Percentiles rank a stretch among this genome's conserved stretches.
Evolutionary conservation across 495 filamentous ascomycete species (phyloP).

Genomic region (Symbiotaphrina buchneri): DNA sequence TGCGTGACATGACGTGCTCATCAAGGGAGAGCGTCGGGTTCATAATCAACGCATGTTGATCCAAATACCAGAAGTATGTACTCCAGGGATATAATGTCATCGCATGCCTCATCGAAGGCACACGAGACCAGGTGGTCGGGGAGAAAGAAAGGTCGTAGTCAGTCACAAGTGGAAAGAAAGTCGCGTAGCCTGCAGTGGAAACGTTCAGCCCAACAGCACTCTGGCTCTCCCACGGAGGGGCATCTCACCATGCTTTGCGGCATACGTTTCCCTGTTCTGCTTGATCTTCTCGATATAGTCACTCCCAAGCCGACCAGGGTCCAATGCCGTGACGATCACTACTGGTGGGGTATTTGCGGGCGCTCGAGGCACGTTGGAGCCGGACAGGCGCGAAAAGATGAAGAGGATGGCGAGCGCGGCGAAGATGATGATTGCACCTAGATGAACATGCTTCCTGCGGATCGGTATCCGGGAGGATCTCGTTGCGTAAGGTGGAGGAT

Average conservation of each 20-base stretch:
- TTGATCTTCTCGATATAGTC: constrained; percentile 46
- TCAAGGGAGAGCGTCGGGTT: constrained; percentile 50
- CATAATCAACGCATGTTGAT: constrained; percentile 73
- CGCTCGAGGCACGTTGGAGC: constrained; percentile 18
- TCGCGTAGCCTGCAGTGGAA: constrained; percentile 45
- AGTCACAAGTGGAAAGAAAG: constrained; percentile 51
- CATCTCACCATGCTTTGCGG: constrained; percentile 53
- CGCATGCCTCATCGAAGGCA: constrained; percentile 79
- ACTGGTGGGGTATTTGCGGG: constrained; percentile 53
- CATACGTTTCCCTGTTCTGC: constrained; percentile 72
- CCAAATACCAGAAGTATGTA: constrained; percentile 68
- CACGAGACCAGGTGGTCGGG: constrained; percentile 51
- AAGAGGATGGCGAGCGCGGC: constrained; percentile 36
- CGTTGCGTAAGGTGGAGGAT: constrained; percentile 37
- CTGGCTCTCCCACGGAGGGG: background rate
- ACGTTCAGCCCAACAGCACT: constrained; percentile 3
- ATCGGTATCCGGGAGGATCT: constrained; percentile 24
- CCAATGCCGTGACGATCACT: constrained; percentile 74
- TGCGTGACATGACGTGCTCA: constrained; percentile 41
- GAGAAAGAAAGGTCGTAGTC: constrained; percentile 55
- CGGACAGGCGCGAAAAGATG: constrained; percentile 29
- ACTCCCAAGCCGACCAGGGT: constrained; percentile 34
- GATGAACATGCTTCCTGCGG: constrained; percentile 43
- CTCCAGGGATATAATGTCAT: constrained; percentile 53
- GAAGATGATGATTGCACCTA: constrained; percentile 31